These are phyloP conservation scores for Exophiala mesophila DNA, from an alignment of 2,329 filamentous ascomycete genomes.

Conservation along the genomic window DNA sequence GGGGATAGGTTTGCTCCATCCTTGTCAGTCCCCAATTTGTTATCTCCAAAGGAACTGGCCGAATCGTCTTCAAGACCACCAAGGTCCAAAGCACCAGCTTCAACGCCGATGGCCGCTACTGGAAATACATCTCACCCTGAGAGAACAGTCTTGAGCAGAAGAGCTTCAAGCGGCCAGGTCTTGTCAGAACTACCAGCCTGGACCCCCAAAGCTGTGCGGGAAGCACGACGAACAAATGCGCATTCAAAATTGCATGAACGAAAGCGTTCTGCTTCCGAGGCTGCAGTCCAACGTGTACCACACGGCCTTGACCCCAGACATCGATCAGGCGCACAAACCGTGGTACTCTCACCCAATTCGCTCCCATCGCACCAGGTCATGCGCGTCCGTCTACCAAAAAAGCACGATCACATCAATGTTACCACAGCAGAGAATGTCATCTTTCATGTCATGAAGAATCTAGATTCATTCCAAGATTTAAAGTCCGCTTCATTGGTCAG, in stretches of 20 bases:
- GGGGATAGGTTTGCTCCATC: slow-evolving; percentile 7
- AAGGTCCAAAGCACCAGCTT: background rate
- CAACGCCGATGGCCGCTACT: background rate
- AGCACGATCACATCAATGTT: slow-evolving; percentile 17
- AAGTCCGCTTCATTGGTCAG: slow-evolving; percentile 23
- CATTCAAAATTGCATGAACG: slow-evolving; percentile 3
- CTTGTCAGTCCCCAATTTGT: slow-evolving; percentile 15
- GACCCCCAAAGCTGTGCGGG: slow-evolving; percentile 10
- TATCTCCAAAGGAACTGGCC: slow-evolving; percentile 4
- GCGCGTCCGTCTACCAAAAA: slow-evolving; percentile 1
- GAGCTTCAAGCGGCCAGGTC: slow-evolving; percentile 6
- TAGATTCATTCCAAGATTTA: slow-evolving; percentile 19
- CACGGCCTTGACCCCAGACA: slow-evolving; percentile 11
- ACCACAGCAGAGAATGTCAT: slow-evolving; percentile 22
- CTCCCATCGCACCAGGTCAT: background rate
- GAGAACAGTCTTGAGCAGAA: slow-evolving; percentile 5
- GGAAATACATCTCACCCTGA: slow-evolving; percentile 2
- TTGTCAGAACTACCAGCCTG: slow-evolving; percentile 8
- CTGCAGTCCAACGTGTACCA: background rate
- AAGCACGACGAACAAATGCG: slow-evolving; percentile 6
- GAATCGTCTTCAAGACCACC: slow-evolving; percentile 7
- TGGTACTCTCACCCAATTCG: slow-evolving; percentile 1
- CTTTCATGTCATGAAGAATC: slow-evolving; percentile 22
- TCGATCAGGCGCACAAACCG: background rate
- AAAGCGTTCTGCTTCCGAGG: slow-evolving; percentile 15